Base-by-base conservation (phyloP, 208 protist species). In the Trypanosoma melophagium region DNA sequence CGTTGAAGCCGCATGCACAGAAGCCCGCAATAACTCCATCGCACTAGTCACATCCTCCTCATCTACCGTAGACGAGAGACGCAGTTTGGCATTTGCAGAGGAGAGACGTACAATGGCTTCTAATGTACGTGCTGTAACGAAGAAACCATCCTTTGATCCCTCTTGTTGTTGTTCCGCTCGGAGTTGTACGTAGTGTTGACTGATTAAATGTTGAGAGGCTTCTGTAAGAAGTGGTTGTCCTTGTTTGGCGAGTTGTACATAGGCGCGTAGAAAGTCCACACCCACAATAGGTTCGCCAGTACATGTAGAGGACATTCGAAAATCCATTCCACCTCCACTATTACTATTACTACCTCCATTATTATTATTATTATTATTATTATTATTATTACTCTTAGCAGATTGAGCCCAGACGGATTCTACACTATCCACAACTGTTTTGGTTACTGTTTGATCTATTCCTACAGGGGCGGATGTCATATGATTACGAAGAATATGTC, bases 51-150 rank as follows among this genome's bases (percentile, higher is more conserved):
- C 92, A 74, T 98, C 97, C 9, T 75, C 70, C 47, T 94, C 79
- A 49, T 89, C 83, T 28, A 98, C 90, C 21, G 79, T 77, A 4
- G 75, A 35, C 5, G 84, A 91, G n/a, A 98, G 83, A 1, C 94
- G 87, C 57, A 92, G 68, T 80, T 99, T 98, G 5, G 98, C 97
- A 66, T 97, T 85, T 0, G 97, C 97, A 40, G 95, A 98, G 25
- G 96, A 72, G 14, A 99, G 83, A 35, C 98, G 94, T 51, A 99
- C 98, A 40, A 99, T 82, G n/a, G 95, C 97, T 83, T 99, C 98
- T 42, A 99, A 85, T 10, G 97, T 98, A 81, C 98, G 89, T 17
- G 98, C 89, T 9, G 97, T 99, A 61, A 99, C 76, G 67, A 87
- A 93, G 66, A 96, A 92, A 19, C 87, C 87, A 52, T 92, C 86